Evolutionary conservation across 192 early-diverging fungal species (phyloP).

Genomic region (Coemansia sp.): DNA sequence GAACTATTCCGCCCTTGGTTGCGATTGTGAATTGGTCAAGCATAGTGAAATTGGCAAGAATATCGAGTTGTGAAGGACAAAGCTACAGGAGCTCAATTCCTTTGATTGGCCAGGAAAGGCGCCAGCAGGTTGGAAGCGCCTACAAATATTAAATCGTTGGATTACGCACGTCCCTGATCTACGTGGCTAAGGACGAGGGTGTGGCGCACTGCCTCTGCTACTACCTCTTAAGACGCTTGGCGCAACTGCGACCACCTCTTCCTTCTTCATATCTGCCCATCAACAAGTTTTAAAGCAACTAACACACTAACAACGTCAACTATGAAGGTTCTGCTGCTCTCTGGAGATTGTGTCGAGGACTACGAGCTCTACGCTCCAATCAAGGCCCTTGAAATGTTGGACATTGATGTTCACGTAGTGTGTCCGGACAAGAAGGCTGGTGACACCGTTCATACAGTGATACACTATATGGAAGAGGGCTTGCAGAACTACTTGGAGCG

Average conservation of each 20-base stretch:
- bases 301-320: background rate
- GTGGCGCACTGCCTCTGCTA: background rate
- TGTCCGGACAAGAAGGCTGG: slow-evolving; percentile 57
- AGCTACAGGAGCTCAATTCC: background rate
- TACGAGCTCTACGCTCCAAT: slow-evolving; percentile 59
- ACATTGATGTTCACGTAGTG: slow-evolving; percentile 54
- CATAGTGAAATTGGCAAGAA: slow-evolving; percentile 54
- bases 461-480: slow-evolving; percentile 53
- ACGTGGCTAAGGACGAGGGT: background rate
- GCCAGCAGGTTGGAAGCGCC: background rate
- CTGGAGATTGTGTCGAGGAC: slow-evolving; percentile 51
- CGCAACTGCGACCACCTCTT: background rate
- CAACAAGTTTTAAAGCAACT: background rate
- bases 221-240: too few relatives aligned
- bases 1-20: slow-evolving; percentile 84
- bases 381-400: slow-evolving; percentile 55
- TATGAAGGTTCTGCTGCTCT: slow-evolving; percentile 38
- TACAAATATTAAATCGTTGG: background rate
- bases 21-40: slow-evolving; percentile 82
- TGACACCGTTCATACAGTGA: slow-evolving; percentile 49
- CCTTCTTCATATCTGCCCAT: background rate
- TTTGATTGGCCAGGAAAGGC: background rate
- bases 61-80: background rate
- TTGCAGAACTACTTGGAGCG: slow-evolving; percentile 56
- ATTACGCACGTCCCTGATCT: background rate